Evolutionary conservation across 495 filamentous ascomycete genomes (phyloP).

Genomic region (Viridothelium virens): DNA sequence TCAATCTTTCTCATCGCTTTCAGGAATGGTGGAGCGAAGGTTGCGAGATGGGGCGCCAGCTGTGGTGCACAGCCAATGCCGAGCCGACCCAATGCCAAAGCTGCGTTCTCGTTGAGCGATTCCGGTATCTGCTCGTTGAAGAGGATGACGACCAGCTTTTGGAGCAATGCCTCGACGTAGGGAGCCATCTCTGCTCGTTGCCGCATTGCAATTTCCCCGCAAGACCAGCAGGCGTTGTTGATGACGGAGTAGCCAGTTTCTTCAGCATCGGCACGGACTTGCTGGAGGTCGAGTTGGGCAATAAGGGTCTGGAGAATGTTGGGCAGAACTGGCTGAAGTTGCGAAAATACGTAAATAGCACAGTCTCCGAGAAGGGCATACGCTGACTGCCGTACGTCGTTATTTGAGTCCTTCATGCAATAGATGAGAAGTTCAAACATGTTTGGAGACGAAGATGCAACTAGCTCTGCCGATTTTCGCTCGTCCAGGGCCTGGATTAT

Average conservation of each 20-base stretch:
- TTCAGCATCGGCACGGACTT: constrained; percentile 61
- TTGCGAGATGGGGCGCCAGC: constrained; percentile 72
- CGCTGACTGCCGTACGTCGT: constrained; percentile 91
- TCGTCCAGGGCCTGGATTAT: constrained; percentile 87
- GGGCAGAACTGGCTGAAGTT: constrained; percentile 66
- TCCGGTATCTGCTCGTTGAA: constrained; percentile 76
- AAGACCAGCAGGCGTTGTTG: constrained; percentile 98
- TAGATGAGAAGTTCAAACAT: constrained; percentile 86
- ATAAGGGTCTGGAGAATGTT: constrained; percentile 71
- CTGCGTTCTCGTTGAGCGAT: constrained; percentile 89
- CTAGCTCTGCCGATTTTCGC: constrained; percentile 63
- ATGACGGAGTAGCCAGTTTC: constrained; percentile 78
- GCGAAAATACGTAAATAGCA: constrained; percentile 86
- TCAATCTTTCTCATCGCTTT: constrained; percentile 74
- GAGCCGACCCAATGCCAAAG: constrained; percentile 82
- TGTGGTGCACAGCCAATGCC: constrained; percentile 72
- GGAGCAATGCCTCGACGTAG: constrained; percentile 67
- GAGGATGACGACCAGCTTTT: constrained; percentile 68
- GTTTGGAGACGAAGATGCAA: constrained; percentile 62
- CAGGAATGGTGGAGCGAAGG: constrained; percentile 74
- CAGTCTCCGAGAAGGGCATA: constrained; percentile 95
- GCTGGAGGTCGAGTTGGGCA: constrained; percentile 75
- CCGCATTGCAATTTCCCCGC: constrained; percentile 85
- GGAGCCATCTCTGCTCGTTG: constrained; percentile 63
- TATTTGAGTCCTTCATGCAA: constrained; percentile 87